Evolutionary conservation across 2,329 filamentous ascomycete species (phyloP).

Genomic region (Alternaria sp.): DNA sequence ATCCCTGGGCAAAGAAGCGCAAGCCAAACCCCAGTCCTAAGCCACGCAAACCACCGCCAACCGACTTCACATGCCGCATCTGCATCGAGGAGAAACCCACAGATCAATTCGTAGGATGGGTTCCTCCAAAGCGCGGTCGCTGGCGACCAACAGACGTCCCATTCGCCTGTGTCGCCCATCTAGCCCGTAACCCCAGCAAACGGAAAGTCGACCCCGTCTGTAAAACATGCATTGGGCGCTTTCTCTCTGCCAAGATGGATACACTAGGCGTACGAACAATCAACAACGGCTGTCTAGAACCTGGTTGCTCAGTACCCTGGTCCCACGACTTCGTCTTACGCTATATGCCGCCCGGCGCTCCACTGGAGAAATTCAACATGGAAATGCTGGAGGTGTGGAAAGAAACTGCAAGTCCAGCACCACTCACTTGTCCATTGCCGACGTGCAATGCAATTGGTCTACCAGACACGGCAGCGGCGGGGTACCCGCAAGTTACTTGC

Average conservation of each 20-base stretch:
- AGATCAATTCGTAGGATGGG: slow-evolving; percentile 30
- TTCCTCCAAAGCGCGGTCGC: slow-evolving; percentile 12
- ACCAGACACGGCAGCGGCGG: slow-evolving; percentile 23
- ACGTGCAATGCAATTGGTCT: slow-evolving; percentile 26
- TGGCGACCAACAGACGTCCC: slow-evolving; percentile 20
- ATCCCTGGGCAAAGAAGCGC: slow-evolving; percentile 34
- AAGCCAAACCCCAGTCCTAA: slow-evolving; percentile 23
- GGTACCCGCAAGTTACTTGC: slow-evolving; percentile 39
- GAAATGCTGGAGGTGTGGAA: slow-evolving; percentile 36
- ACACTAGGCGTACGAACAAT: slow-evolving; percentile 31
- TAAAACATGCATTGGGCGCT: slow-evolving; percentile 33
- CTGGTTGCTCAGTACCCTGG: slow-evolving; percentile 33
- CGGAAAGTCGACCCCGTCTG: slow-evolving; percentile 37
- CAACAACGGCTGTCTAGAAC: slow-evolving; percentile 33
- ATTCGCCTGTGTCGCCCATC: slow-evolving; percentile 31
- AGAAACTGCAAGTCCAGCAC: slow-evolving; percentile 12
- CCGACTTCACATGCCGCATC: slow-evolving; percentile 37
- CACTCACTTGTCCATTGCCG: slow-evolving; percentile 26
- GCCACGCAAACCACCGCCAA: slow-evolving; percentile 19
- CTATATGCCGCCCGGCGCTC: slow-evolving; percentile 26
- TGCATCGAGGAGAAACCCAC: slow-evolving; percentile 29
- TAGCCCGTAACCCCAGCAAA: slow-evolving; percentile 28
- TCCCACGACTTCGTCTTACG: slow-evolving; percentile 23
- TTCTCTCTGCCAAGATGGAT: slow-evolving; percentile 33
- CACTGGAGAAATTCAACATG: slow-evolving; percentile 35